Evolutionary conservation across 1,139 yeast genomes (phyloP).

Genomic region (Pichia norvegensis): DNA sequence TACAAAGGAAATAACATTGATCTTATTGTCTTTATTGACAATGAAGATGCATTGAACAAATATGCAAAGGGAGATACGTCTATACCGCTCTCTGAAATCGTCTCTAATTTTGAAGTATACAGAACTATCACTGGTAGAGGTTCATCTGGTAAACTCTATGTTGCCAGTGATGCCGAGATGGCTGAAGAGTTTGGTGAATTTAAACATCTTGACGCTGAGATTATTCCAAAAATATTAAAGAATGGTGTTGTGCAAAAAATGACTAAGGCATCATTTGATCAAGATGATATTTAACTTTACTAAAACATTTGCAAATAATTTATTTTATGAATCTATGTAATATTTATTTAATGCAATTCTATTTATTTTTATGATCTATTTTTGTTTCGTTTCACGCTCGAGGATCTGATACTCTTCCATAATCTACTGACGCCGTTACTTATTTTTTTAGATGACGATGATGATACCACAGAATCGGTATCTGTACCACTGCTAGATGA

Average conservation of each 20-base stretch:
- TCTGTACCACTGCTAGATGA: background rate
- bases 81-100: slow-evolving; percentile 56
- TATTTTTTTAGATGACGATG: slow-evolving; percentile 1
- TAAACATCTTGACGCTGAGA: slow-evolving; percentile 29
- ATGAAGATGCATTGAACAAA: slow-evolving; percentile 39
- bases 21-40: slow-evolving; percentile 58
- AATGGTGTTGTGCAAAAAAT: slow-evolving; percentile 39
- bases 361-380: background rate
- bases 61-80: slow-evolving; percentile 38
- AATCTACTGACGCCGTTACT: slow-evolving; percentile 6
- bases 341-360: background rate
- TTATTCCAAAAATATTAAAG: slow-evolving; percentile 46
- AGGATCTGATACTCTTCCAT: slow-evolving; percentile 8
- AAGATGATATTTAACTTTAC: background rate
- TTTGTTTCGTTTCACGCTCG: background rate
- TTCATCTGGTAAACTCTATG: slow-evolving; percentile 60
- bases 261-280: slow-evolving; percentile 1
- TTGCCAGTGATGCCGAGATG: slow-evolving; percentile 61
- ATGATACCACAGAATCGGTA: background rate
- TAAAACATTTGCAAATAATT: background rate
- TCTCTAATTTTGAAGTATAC: slow-evolving; percentile 59
- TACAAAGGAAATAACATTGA: slow-evolving; percentile 56
- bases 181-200: slow-evolving; percentile 57
- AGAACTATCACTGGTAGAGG: slow-evolving; percentile 55
- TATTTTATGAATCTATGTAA: background rate